Evolutionary conservation across 345 rosid genomes (phyloP).

Genomic region (Arabidopsis arenosa): DNA sequence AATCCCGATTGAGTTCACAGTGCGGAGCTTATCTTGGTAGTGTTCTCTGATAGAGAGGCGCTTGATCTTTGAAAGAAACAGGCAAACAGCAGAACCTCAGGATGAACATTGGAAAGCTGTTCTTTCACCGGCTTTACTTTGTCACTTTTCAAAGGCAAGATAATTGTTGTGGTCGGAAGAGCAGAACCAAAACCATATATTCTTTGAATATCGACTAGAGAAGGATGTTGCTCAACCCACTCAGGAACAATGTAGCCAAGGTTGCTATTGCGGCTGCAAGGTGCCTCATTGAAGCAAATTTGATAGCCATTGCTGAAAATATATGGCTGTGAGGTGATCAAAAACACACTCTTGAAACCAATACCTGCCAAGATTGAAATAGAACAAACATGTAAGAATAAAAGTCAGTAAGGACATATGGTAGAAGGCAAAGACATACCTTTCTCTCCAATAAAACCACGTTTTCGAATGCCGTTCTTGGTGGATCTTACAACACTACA

Average conservation of each 20-base stretch:
- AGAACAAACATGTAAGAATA: conserved; percentile 2
- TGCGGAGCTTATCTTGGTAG: conserved; percentile 46
- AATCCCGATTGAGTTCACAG: conserved; percentile 59
- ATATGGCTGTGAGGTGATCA: conserved; percentile 59
- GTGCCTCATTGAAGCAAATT: conserved; percentile 65
- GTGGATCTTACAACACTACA: conserved; percentile 74
- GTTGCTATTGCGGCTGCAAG: conserved; percentile 56
- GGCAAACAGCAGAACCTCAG: conserved; percentile 72
- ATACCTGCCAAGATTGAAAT: conserved; percentile 53
- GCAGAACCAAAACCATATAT: conserved; percentile 55
- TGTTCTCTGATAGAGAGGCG: conserved; percentile 65
- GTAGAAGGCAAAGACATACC: conserved; percentile 45
- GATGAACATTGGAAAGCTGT: conserved; percentile 68
- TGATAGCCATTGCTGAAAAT: conserved; percentile 78
- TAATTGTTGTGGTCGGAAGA: conserved; percentile 63
- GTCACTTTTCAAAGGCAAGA: conserved; percentile 70
- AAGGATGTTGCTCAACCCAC: conserved; percentile 69
- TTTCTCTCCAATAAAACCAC: conserved; percentile 82
- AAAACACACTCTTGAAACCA: conserved; percentile 75
- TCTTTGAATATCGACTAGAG: conserved; percentile 49
- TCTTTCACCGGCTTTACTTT: conserved; percentile 67
- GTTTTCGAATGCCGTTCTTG: conserved; percentile 68
- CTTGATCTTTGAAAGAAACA: conserved; percentile 58
- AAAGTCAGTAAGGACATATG: background rate
- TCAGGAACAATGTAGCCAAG: conserved; percentile 81